phyloP scores from a whole-genome alignment of 179 eudicot species.

The Carnegiea gigantea region DNA sequence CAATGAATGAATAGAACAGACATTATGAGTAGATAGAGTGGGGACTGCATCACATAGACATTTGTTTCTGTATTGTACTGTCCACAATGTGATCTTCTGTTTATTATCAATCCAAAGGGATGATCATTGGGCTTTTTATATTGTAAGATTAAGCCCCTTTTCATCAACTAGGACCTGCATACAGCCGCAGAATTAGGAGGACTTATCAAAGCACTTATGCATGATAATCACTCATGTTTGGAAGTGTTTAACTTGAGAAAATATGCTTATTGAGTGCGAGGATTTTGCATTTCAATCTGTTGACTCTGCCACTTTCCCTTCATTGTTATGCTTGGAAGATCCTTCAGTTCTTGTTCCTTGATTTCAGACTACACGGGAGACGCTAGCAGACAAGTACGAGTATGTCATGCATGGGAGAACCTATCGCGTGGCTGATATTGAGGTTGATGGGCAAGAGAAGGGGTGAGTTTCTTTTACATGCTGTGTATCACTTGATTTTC shows the following conservation, averaged over 20 bases:
- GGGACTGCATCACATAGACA: background rate
- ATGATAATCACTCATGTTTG: background rate
- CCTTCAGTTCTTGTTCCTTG: background rate
- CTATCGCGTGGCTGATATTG: slow-evolving; percentile 63
- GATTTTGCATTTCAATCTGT: background rate
- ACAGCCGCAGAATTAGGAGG: background rate
- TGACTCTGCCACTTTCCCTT: background rate
- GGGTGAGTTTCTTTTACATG: slow-evolving; percentile 46
- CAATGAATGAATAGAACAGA: background rate
- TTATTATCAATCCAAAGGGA: background rate
- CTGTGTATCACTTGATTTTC: slow-evolving; percentile 6
- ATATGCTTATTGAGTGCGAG: background rate
- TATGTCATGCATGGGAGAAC: slow-evolving; percentile 95
- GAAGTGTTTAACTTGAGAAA: background rate
- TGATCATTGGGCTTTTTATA: background rate
- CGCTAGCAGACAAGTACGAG: slow-evolving; percentile 81
- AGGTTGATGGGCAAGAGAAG: slow-evolving; percentile 51
- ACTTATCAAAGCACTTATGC: background rate
- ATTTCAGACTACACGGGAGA: slow-evolving; percentile 45
- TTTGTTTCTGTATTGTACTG: background rate
- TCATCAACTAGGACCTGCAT: background rate
- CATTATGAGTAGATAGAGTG: background rate
- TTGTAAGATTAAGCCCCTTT: background rate
- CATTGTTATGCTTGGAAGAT: background rate
- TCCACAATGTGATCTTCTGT: background rate